Evolutionary conservation across 164 flowering plant species (phyloP).

Genomic region (Vitis vinifera): ASM3070453v1 NC_081820.1:485501-486000

Average conservation of each 20-base stretch:
- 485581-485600: slow-evolving; percentile 9
- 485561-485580: neutral
- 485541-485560: slow-evolving; percentile 18
- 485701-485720: slow-evolving; percentile 19
- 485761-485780: slow-evolving; percentile 6
- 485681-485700: slow-evolving; percentile 12
- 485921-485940: too few species aligned
- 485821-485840: too few species aligned
- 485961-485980: too few species aligned
- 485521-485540: slow-evolving; percentile 8
- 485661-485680: slow-evolving; percentile 22
- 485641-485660: slow-evolving; percentile 9
- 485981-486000: too few species aligned
- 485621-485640: slow-evolving; percentile 5
- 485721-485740: slow-evolving; percentile 3
- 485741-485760: neutral
- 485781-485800: slow-evolving; percentile 8
- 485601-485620: slow-evolving; percentile 18
- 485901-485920: too few species aligned
- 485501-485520: slow-evolving; percentile 5
- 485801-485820: too few species aligned
- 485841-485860: too few species aligned
- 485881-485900: too few species aligned
- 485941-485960: too few species aligned
- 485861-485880: too few species aligned